Evolutionary conservation across 108 stramenopile species (phyloP).

Genomic region (Nitzschia sp.): DNA sequence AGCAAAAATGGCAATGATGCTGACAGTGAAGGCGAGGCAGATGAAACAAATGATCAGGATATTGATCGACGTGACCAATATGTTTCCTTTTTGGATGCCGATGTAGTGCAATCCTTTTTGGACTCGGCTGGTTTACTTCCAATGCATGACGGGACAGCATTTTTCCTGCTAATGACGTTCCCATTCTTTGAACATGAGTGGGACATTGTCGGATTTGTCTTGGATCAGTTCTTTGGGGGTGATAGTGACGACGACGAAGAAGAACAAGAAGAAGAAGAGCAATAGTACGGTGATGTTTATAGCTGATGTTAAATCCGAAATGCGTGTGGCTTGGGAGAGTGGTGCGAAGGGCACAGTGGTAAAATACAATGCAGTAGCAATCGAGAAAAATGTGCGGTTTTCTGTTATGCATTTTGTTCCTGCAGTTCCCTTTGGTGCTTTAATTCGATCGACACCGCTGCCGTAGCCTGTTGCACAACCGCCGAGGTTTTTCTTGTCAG

Average conservation of each 20-base stretch:
- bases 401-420: not conserved
- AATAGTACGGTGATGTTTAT: no score
- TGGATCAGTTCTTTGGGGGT: conserved; percentile 62
- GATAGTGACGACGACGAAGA: conserved; percentile 40
- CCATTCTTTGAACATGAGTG: conserved; percentile 87
- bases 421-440: not conserved
- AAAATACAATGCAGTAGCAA: no score
- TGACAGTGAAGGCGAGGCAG: not conserved
- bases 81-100: conserved; percentile 70
- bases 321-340: no score
- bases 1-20: not conserved
- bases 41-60: not conserved
- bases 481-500: conserved; percentile 18
- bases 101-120: conserved; percentile 51
- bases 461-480: conserved; percentile 8
- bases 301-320: no score
- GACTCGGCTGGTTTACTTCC: conserved; percentile 35
- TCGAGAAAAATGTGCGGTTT: no score
- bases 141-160: conserved; percentile 53
- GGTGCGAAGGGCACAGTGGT: no score
- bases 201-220: conserved; percentile 72
- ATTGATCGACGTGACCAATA: conserved; percentile 51
- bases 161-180: conserved; percentile 78
- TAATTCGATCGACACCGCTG: not conserved
- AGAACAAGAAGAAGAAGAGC: not conserved